Evolutionary conservation across 148 eudicot genomes (phyloP), one percentile per base, ranked within the genome.

Genomic region (Nepenthes gracilis): DNA sequence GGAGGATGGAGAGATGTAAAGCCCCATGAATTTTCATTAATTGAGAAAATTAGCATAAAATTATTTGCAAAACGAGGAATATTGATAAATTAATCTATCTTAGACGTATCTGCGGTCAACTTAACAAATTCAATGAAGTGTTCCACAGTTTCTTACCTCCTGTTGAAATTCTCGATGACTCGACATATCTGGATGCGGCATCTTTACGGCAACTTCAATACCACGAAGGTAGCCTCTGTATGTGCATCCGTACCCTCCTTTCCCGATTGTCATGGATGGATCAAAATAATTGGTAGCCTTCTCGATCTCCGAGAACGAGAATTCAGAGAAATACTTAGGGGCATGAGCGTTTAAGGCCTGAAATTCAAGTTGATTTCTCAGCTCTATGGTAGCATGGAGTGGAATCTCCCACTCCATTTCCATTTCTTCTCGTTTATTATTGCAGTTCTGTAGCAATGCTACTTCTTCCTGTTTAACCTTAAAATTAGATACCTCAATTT

Each of bases 181-280:
- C 62, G 81, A 90, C 76, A 36, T 58, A 63, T 75, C 38, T 14
- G 85, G 70, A 59, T 81, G 72, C 36, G 77, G 80, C 68, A 81
- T 64, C 74, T 85, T 88, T 70, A 88, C 73, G 62, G 96, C 97
- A 45, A 83, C 93, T 75, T 78, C 76, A 75, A 90, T 85, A 43
- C 78, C 80, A 50, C 88, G 78, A 47, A 91, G 74, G 35, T 64
- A 33, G 34, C 88, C 93, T 75, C 58, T 76, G 64, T 80, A 91
- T 54, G 81, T 77, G 71, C 62, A 78, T n/a, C 88, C 96, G 66
- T 83, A 83, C 51, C 90, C 87, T 54, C 96, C 96, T 80, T 91
- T 90, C 54, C 90, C 90, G 34, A 88, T 85, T 78, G 80, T 88
- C 74, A 78, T 67, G 38, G 80, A 80, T 36, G 64, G 74, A 64